phyloP scores from a whole-genome alignment of 345 rosid genomes.

The Brassica incana region DNA sequence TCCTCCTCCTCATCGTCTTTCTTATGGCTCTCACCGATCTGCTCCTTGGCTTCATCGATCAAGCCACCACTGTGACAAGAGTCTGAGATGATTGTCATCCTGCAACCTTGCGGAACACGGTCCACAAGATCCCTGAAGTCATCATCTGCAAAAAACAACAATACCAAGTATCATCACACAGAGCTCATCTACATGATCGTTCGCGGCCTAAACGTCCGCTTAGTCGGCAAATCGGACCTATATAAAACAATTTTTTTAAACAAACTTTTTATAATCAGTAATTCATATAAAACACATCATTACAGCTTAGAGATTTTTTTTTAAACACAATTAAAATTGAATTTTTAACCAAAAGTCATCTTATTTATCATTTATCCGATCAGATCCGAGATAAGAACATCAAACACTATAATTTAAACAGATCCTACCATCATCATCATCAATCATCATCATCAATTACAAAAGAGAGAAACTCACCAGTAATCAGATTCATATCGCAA shows the following conservation, averaged over 20 bases:
- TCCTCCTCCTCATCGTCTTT: constrained; percentile 30
- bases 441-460: neutral
- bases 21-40: constrained; percentile 86
- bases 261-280: too few relatives aligned
- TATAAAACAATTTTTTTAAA: too few relatives aligned
- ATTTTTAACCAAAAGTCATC: too few relatives aligned
- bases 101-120: constrained; percentile 58
- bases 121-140: neutral
- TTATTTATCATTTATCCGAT: too few relatives aligned
- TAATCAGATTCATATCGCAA: constrained; percentile 92
- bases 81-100: constrained; percentile 81
- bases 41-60: constrained; percentile 88
- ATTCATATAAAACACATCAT: too few relatives aligned
- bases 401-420: constrained; percentile 2
- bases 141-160: neutral
- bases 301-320: too few relatives aligned
- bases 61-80: constrained; percentile 98
- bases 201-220: too few relatives aligned
- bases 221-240: too few relatives aligned
- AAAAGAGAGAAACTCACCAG: constrained; percentile 47
- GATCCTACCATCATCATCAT: neutral
- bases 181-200: neutral
- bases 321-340: too few relatives aligned
- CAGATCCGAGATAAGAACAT: neutral
- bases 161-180: neutral